Conservation (phyloP, 768 basidiomycete genomes). For the Macrocybe gigantea region DNA sequence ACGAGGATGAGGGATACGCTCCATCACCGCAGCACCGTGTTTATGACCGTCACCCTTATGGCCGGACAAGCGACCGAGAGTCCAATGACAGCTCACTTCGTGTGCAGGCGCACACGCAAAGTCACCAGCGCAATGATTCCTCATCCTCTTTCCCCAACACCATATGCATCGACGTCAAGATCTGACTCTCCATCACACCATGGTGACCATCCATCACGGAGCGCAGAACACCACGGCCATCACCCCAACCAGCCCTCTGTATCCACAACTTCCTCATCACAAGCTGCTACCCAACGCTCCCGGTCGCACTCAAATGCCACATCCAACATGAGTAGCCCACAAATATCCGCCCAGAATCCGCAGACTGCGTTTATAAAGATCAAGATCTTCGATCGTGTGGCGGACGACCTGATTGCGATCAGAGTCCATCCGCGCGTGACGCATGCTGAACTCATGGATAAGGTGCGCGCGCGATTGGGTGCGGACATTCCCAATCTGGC, state of each 20-base stretch:
- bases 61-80: constrained; percentile 24
- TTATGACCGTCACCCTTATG: constrained; percentile 35
- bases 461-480: constrained; percentile 84
- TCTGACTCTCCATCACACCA: constrained; percentile 34
- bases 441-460: constrained; percentile 82
- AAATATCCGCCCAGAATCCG: constrained; percentile 72
- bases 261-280: constrained; percentile 51
- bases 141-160: constrained; percentile 36
- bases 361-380: constrained; percentile 94
- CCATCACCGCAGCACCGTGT: constrained; percentile 34
- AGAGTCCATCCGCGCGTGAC: constrained; percentile 92
- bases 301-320: constrained; percentile 52
- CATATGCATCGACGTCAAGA: constrained; percentile 36
- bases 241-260: constrained; percentile 27
- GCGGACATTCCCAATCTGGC: constrained; percentile 59
- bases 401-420: constrained; percentile 95
- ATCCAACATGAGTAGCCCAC: constrained; percentile 55
- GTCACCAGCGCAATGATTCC: constrained; percentile 48
- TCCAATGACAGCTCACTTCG: constrained; percentile 36
- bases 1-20: constrained; percentile 53
- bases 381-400: constrained; percentile 91
- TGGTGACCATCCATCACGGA: constrained; percentile 15
- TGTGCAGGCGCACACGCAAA: constrained; percentile 36
- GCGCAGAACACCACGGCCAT: constrained; percentile 16
- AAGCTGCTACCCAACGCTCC: constrained; percentile 45